Evolutionary conservation across 257 asterid genomes (phyloP).

Genomic region (Parsonsia alboflavescens): DNA sequence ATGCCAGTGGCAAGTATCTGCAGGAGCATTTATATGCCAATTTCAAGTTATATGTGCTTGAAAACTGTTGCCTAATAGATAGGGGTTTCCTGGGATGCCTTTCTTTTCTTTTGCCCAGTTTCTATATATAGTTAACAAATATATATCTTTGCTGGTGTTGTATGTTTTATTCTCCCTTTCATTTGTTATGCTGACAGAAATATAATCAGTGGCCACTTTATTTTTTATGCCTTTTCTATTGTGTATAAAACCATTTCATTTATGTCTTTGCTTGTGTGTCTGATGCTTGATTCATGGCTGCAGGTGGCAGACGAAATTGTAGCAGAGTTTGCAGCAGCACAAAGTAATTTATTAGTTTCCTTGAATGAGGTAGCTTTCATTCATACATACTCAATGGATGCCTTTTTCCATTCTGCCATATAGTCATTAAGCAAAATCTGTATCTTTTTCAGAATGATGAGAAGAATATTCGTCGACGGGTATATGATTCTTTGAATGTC

Average conservation of each 20-base stretch:
- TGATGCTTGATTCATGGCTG: slow-evolving; percentile 5
- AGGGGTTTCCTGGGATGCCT: not conserved
- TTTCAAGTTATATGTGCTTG: not conserved
- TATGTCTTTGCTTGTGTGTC: not conserved
- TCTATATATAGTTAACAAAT: not conserved
- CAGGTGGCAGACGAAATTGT: slow-evolving; percentile 26
- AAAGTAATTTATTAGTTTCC: slow-evolving; percentile 10
- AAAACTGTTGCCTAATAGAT: not conserved
- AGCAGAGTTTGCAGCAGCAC: slow-evolving; percentile 12
- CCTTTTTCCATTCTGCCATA: not conserved
- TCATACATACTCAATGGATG: not conserved
- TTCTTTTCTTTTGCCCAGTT: not conserved
- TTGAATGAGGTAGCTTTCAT: slow-evolving; percentile 15
- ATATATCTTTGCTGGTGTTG: not conserved
- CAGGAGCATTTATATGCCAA: not conserved
- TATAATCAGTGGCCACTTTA: no score
- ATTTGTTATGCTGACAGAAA: not conserved
- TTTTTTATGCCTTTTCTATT: no score
- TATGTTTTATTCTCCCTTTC: not conserved
- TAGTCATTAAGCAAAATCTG: not conserved
- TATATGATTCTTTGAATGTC: slow-evolving; percentile 23
- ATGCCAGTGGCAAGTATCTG: not conserved
- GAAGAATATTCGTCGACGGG: slow-evolving; percentile 24
- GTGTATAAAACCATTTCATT: no score
- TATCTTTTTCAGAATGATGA: slow-evolving; percentile 18